phyloP scores from a whole-genome alignment of 1,284 basidiomycete genomes.

The Fomitopsis betulina region DNA sequence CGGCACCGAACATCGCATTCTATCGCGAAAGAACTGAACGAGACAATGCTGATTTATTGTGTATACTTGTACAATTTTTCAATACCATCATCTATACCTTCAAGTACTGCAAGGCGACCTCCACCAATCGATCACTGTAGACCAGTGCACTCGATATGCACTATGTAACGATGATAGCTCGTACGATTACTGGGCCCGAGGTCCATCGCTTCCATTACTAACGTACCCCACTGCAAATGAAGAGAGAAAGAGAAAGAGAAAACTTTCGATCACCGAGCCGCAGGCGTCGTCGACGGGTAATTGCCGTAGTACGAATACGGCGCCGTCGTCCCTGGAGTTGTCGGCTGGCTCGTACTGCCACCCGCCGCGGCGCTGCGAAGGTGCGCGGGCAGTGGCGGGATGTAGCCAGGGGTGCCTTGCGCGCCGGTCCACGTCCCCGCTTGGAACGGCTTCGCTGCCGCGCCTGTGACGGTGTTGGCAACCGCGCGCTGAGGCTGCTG shows the following conservation, averaged over 20 bases:
- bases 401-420: slow-evolving; percentile 19
- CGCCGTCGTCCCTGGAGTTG: slow-evolving; percentile 14
- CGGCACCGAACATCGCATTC: slow-evolving; percentile 16
- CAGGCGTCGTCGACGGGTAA: slow-evolving; percentile 16
- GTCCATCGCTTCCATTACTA: slow-evolving; percentile 10
- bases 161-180: background rate
- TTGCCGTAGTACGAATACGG: slow-evolving; percentile 21
- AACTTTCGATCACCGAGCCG: slow-evolving; percentile 15
- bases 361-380: slow-evolving; percentile 23
- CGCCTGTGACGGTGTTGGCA: slow-evolving; percentile 36
- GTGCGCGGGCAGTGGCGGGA: slow-evolving; percentile 37
- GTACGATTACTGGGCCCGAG: slow-evolving; percentile 1
- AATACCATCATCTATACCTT: background rate
- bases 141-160: background rate
- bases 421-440: slow-evolving; percentile 23
- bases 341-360: slow-evolving; percentile 14
- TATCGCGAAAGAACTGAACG: too few species aligned
- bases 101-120: background rate
- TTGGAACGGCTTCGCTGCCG: slow-evolving; percentile 25
- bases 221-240: slow-evolving; percentile 8
- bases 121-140: background rate
- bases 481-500: slow-evolving; percentile 40
- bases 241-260: background rate
- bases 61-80: background rate
- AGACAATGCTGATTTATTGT: too few species aligned